phyloP scores from a whole-genome alignment of 2,329 filamentous ascomycete genomes.

The Cytospora mali region DNA sequence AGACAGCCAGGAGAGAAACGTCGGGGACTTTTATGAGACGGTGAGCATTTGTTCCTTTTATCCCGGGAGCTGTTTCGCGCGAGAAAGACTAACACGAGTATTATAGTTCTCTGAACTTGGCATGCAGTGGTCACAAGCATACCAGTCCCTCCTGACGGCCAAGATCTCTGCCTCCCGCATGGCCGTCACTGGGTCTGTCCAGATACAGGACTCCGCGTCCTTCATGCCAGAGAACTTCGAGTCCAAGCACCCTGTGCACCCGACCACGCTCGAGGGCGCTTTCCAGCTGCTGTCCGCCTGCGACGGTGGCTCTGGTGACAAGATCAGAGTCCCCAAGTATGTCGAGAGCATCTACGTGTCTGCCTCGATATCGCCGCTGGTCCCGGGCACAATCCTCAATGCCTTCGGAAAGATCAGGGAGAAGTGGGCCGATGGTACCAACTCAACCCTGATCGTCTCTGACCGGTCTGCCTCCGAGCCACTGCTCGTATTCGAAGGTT shows the following conservation, averaged over 20 bases:
- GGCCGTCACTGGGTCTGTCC: background rate
- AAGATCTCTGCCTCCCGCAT: background rate
- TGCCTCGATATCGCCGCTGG: background rate
- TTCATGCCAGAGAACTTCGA: constrained; percentile 11
- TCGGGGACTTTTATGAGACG: constrained; percentile 1
- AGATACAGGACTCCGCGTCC: background rate
- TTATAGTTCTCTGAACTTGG: constrained; percentile 5
- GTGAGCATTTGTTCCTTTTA: background rate
- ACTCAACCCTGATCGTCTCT: constrained; percentile 7
- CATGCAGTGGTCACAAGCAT: constrained; percentile 8
- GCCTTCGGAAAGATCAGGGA: constrained; percentile 7
- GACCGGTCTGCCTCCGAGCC: background rate
- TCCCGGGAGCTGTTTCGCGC: no score
- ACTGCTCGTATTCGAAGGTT: constrained; percentile 8
- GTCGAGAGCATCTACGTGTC: constrained; percentile 14
- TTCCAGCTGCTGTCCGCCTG: constrained; percentile 11
- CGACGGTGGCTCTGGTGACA: background rate
- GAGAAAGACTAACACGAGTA: background rate
- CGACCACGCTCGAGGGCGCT: constrained; percentile 6
- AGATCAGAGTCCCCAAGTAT: constrained; percentile 11
- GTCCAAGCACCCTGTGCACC: constrained; percentile 10
- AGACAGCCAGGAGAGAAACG: background rate
- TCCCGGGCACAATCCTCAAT: constrained; percentile 5
- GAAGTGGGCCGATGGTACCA: constrained; percentile 19
- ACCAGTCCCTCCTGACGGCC: background rate